Percentiles rank a stretch among this genome's conserved stretches.
These are phyloP conservation scores for Sorghum bicolor DNA, from an alignment of 176 grass and related monocot species.

Conservation along the genomic window Sorghum_bicolor_NCBIv3 NC_012872.2:1093001-1093500, in stretches of 20 bases:
- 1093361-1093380: slow-evolving; percentile 8
- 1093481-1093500: background rate
- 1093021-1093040: slow-evolving; percentile 29
- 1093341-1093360: background rate
- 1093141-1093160: slow-evolving; percentile 1
- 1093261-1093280: background rate
- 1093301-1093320: slow-evolving; percentile 9
- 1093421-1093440: slow-evolving; percentile 11
- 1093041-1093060: slow-evolving; percentile 49
- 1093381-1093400: slow-evolving; percentile 28
- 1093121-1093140: background rate
- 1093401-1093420: slow-evolving; percentile 37
- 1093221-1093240: slow-evolving; percentile 21
- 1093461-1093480: background rate
- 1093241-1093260: slow-evolving; percentile 16
- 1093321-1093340: slow-evolving; percentile 16
- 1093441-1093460: background rate
- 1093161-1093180: background rate
- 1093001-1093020: slow-evolving; percentile 27
- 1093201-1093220: slow-evolving; percentile 26
- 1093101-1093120: background rate
- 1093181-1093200: background rate
- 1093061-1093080: slow-evolving; percentile 14
- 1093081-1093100: background rate
- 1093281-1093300: slow-evolving; percentile 17